phyloP scores from a whole-genome alignment of 1,284 basidiomycete genomes.

The Pisolithus thermaeus region DNA sequence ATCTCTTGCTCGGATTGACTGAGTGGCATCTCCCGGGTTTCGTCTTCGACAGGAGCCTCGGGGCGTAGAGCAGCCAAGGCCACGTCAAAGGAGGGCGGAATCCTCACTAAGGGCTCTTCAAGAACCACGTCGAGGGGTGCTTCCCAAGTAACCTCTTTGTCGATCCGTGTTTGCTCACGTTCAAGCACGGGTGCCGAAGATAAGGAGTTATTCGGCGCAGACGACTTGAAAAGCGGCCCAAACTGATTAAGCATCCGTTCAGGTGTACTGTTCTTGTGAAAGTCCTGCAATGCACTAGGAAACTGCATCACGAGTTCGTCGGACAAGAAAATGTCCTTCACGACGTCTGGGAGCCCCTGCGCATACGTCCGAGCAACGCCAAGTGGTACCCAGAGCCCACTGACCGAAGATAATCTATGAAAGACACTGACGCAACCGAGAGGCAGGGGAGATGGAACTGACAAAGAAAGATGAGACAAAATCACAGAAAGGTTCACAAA shows the following conservation, averaged over 20 bases:
- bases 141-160: conserved; percentile 17
- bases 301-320: conserved; percentile 56
- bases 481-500: conserved; percentile 66
- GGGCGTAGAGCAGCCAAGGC: conserved; percentile 24
- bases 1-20: conserved; percentile 67
- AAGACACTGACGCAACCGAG: conserved; percentile 18
- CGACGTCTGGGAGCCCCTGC: conserved; percentile 23
- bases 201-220: conserved; percentile 14
- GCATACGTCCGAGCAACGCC: conserved; percentile 42
- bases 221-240: conserved; percentile 34
- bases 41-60: conserved; percentile 10
- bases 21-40: conserved; percentile 42
- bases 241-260: conserved; percentile 46
- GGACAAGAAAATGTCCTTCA: conserved; percentile 50
- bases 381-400: conserved; percentile 65
- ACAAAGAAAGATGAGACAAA: conserved; percentile 30
- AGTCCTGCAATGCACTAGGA: conserved; percentile 50
- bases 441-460: conserved; percentile 32
- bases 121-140: conserved; percentile 14
- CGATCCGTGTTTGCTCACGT: conserved; percentile 2
- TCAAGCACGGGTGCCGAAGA: conserved; percentile 10
- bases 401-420: conserved; percentile 42
- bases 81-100: conserved; percentile 26
- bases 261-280: conserved; percentile 40
- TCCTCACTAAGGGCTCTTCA: conserved; percentile 23